These are phyloP conservation scores for Globisporangium paroecandrum DNA, from an alignment of 352 stramenopile genomes.

Conservation along the genomic window DNA sequence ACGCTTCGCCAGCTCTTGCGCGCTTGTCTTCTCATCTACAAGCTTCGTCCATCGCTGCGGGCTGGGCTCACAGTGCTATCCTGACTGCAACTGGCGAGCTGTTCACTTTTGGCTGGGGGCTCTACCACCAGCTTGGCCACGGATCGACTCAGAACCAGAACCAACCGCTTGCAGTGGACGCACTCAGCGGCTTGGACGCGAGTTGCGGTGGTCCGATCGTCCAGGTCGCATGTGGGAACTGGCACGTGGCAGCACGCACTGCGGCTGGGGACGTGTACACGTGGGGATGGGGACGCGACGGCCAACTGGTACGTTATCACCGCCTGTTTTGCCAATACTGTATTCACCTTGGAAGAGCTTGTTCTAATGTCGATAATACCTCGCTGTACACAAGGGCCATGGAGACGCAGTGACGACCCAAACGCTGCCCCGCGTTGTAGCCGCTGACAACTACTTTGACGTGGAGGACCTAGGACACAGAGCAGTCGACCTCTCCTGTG, in stretches of 20 bases:
- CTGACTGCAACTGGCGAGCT: slow-evolving; percentile 33
- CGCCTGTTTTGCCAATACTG: not conserved
- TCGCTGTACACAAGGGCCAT: slow-evolving; percentile 12
- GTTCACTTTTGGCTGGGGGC: slow-evolving; percentile 71
- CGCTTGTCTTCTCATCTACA: slow-evolving; percentile 5
- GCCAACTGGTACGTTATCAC: slow-evolving; percentile 52
- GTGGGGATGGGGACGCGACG: slow-evolving; percentile 72
- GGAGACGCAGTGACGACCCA: slow-evolving; percentile 24
- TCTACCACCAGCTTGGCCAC: slow-evolving; percentile 79
- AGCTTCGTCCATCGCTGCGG: slow-evolving; percentile 32
- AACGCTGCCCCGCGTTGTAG: slow-evolving; percentile 47
- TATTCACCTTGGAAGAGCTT: not conserved
- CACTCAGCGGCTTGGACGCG: slow-evolving; percentile 46
- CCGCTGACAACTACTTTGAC: slow-evolving; percentile 23
- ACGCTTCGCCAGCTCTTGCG: slow-evolving; percentile 13
- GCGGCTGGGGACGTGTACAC: slow-evolving; percentile 68
- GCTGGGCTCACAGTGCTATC: slow-evolving; percentile 52
- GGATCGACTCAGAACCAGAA: slow-evolving; percentile 34
- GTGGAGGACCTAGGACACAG: slow-evolving; percentile 24
- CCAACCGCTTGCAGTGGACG: slow-evolving; percentile 30
- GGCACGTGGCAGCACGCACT: slow-evolving; percentile 67
- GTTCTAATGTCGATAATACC: not conserved
- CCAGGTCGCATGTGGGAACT: slow-evolving; percentile 62
- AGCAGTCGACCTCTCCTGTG: slow-evolving; percentile 41
- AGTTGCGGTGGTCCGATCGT: slow-evolving; percentile 29